A percentile compares a stretch with the other conserved stretches of the same genome.
These are phyloP conservation scores for Tubosaeta sp. DNA, from an alignment of 768 basidiomycete genomes.

Conservation along the genomic window DNA sequence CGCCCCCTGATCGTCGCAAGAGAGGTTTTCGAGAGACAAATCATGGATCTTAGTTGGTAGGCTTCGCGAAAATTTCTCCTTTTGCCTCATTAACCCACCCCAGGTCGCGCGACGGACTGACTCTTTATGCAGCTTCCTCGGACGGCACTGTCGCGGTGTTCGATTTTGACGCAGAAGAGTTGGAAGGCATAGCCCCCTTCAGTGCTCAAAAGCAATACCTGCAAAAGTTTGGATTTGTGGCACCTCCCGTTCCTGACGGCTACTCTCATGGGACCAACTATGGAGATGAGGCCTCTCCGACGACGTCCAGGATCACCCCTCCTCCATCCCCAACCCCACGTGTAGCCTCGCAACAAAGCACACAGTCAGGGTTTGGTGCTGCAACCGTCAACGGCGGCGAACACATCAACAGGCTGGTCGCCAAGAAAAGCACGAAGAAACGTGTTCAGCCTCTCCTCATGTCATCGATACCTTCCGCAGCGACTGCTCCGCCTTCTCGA, in stretches of 20 bases:
- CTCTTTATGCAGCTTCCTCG: constrained; percentile 91
- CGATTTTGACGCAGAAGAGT: constrained; percentile 73
- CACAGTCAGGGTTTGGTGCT: constrained; percentile 39
- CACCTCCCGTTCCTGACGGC: constrained; percentile 65
- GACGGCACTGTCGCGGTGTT: constrained; percentile 93
- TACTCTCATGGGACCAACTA: constrained; percentile 51
- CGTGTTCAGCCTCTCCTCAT: constrained; percentile 49
- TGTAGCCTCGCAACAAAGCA: constrained; percentile 29
- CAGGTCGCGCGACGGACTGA: constrained; percentile 91
- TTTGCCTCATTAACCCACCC: constrained; percentile 5
- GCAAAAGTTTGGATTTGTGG: constrained; percentile 71
- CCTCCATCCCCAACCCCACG: constrained; percentile 44
- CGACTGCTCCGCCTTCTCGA: constrained; percentile 13
- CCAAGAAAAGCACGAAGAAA: constrained; percentile 70
- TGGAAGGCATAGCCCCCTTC: constrained; percentile 76
- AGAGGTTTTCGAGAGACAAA: constrained; percentile 91
- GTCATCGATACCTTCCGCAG: constrained; percentile 36
- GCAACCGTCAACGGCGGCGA: constrained; percentile 45
- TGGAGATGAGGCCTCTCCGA: constrained; percentile 18
- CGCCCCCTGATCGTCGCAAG: constrained; percentile 89
- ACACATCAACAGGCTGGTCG: constrained; percentile 67
- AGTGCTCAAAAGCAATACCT: constrained; percentile 75
- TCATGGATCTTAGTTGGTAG: constrained; percentile 94
- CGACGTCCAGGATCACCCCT: constrained; percentile 38
- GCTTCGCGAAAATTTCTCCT: constrained; percentile 17